These are phyloP conservation scores for Russula compacta DNA, from an alignment of 768 basidiomycete genomes.

Conservation along the genomic window DNA sequence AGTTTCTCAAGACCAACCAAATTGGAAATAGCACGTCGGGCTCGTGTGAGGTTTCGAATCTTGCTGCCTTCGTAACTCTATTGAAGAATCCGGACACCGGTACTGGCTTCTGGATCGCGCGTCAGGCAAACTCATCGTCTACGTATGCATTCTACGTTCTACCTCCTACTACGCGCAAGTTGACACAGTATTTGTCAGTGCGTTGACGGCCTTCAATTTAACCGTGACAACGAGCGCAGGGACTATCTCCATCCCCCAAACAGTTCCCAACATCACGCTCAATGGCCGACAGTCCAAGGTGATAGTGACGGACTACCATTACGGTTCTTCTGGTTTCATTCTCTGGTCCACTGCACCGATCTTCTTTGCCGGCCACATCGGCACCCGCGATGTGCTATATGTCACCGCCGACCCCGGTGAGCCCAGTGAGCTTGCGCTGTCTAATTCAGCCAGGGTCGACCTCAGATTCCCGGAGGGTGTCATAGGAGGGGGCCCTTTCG, in stretches of 20 bases:
- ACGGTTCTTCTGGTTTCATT: slow-evolving; percentile 47
- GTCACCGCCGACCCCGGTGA: slow-evolving; percentile 31
- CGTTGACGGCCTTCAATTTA: slow-evolving; percentile 46
- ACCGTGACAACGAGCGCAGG: slow-evolving; percentile 47
- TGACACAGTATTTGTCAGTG: slow-evolving; percentile 26
- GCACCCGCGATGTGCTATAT: slow-evolving; percentile 33
- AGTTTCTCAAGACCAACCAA: slow-evolving; percentile 74
- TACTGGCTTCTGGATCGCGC: slow-evolving; percentile 59
- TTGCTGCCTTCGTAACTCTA: slow-evolving; percentile 48
- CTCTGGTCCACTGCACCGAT: slow-evolving; percentile 68
- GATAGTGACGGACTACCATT: slow-evolving; percentile 61
- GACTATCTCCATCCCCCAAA: slow-evolving; percentile 45
- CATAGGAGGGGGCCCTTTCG: slow-evolving; percentile 42
- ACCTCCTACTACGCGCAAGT: background rate
- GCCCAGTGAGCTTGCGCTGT: slow-evolving; percentile 29
- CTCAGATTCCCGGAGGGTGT: slow-evolving; percentile 47
- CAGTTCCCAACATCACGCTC: slow-evolving; percentile 46
- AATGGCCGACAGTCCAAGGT: slow-evolving; percentile 67
- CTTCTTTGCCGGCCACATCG: slow-evolving; percentile 50
- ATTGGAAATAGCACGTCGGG: slow-evolving; percentile 53
- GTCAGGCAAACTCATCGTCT: slow-evolving; percentile 60
- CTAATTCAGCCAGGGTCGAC: slow-evolving; percentile 5
- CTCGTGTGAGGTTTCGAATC: slow-evolving; percentile 33
- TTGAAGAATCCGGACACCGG: slow-evolving; percentile 60
- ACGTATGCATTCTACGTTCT: slow-evolving; percentile 36